Conservation (phyloP, 108 stramenopile genomes). For the Skeletonema costatum region DNA sequence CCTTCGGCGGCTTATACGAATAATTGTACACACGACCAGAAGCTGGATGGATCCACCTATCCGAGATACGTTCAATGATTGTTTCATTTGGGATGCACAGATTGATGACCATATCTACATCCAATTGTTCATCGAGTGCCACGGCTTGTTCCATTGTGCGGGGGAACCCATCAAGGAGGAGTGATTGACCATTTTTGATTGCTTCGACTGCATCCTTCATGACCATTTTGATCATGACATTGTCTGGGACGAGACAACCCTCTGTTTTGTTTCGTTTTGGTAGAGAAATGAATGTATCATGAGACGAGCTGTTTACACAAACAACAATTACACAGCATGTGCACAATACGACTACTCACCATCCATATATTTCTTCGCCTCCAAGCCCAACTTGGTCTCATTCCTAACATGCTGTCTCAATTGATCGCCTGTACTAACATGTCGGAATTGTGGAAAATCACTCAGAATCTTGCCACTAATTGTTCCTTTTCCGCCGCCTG, state of each 20-base stretch:
- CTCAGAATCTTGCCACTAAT: conserved; percentile 90
- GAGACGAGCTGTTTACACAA: not conserved
- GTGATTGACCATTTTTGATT: conserved; percentile 61
- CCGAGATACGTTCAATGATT: conserved; percentile 93
- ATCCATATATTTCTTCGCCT: conserved; percentile 91
- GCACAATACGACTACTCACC: conserved; percentile 12
- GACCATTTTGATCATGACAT: conserved; percentile 90
- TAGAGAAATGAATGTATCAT: not conserved
- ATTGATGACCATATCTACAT: conserved; percentile 92
- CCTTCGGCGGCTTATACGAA: conserved; percentile 96
- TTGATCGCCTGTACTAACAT: conserved; percentile 96
- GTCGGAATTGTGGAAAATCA: conserved; percentile 87
- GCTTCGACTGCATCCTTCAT: conserved; percentile 72
- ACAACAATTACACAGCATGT: not conserved
- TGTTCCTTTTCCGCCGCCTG: conserved; percentile 98
- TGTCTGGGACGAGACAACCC: conserved; percentile 91
- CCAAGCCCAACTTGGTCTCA: conserved; percentile 75
- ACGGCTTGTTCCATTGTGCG: conserved; percentile 93
- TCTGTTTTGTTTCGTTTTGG: conserved; percentile 6
- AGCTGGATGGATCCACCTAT: conserved; percentile 95
- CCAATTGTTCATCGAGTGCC: conserved; percentile 80
- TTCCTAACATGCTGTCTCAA: conserved; percentile 90
- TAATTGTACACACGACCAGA: conserved; percentile 95
- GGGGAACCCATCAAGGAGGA: conserved; percentile 97
- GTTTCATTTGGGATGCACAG: conserved; percentile 93